Evolutionary conservation across 129 eudicot genomes (phyloP).

Genomic region (Smallanthus sonchifolius): DNA sequence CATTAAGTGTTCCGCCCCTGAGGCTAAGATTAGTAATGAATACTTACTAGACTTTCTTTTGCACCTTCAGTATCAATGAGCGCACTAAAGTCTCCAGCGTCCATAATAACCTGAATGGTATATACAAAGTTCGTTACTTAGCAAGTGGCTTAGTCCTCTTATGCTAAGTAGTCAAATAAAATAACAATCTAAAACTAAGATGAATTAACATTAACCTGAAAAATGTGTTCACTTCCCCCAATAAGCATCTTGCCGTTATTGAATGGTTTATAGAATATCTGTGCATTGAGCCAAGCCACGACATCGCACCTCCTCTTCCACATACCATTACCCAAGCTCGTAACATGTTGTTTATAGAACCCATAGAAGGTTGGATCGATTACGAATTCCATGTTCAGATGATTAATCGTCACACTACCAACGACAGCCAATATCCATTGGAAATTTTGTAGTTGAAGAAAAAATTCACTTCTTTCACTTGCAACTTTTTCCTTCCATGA

Average conservation of each 20-base stretch:
- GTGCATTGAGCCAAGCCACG: not conserved
- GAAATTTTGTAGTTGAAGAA: not conserved
- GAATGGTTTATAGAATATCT: not conserved
- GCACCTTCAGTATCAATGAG: not conserved
- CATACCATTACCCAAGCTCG: not conserved
- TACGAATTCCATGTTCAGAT: not conserved
- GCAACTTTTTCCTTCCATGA: slow-evolving; percentile 9
- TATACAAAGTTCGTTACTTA: not conserved
- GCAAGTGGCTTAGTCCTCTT: not conserved
- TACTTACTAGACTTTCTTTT: slow-evolving; percentile 3
- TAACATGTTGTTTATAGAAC: not conserved
- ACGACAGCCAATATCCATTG: not conserved
- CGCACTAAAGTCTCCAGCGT: slow-evolving; percentile 2
- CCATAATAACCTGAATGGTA: not conserved
- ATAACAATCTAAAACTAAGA: not conserved
- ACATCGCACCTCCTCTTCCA: not conserved
- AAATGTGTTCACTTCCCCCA: not conserved
- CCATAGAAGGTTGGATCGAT: not conserved
- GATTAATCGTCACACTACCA: not conserved
- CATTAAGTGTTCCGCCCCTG: no score
- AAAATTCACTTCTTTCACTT: not conserved
- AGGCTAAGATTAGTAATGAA: not conserved
- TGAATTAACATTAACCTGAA: not conserved
- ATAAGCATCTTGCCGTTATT: not conserved
- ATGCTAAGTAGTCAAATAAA: not conserved